Evolutionary conservation across 768 basidiomycete genomes (phyloP).

Genomic region (Hericium erinaceus): DNA sequence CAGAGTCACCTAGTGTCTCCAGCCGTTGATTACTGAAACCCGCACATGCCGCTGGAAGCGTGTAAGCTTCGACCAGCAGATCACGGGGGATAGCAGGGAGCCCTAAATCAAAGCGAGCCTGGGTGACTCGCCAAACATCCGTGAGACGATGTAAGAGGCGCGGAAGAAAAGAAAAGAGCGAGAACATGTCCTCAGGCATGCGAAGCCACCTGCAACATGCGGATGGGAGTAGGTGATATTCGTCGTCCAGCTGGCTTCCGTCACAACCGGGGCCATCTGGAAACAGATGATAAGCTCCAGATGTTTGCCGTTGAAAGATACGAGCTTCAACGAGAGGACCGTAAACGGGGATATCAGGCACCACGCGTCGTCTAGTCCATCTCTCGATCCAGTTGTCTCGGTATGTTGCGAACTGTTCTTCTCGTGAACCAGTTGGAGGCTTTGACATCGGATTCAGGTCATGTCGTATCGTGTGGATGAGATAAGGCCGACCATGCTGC

Average conservation of each 20-base stretch:
- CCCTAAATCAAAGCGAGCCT: slow-evolving; percentile 42
- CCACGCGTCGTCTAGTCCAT: slow-evolving; percentile 38
- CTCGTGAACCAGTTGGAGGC: slow-evolving; percentile 43
- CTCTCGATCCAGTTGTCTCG: slow-evolving; percentile 47
- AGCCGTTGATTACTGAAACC: slow-evolving; percentile 77
- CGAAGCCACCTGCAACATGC: slow-evolving; percentile 45
- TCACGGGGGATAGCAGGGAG: slow-evolving; percentile 52
- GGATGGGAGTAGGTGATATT: slow-evolving; percentile 27
- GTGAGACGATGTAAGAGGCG: slow-evolving; percentile 58
- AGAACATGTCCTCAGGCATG: slow-evolving; percentile 36
- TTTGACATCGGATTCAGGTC: slow-evolving; percentile 60
- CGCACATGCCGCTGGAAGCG: slow-evolving; percentile 54
- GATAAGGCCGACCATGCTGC: slow-evolving; percentile 43
- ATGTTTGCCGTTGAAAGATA: slow-evolving; percentile 32
- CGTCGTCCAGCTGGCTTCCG: not conserved
- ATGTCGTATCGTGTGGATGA: slow-evolving; percentile 48
- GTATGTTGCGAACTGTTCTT: slow-evolving; percentile 41
- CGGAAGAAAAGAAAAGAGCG: slow-evolving; percentile 44
- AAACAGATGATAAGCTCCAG: slow-evolving; percentile 27
- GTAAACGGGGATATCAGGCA: slow-evolving; percentile 37
- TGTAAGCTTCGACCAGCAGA: slow-evolving; percentile 64
- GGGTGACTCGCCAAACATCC: slow-evolving; percentile 49
- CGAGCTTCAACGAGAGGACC: slow-evolving; percentile 57
- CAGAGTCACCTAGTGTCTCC: slow-evolving; percentile 82
- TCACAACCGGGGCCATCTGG: slow-evolving; percentile 14